Evolutionary conservation across 2,329 filamentous ascomycete species (phyloP).

Genomic region (Botrytis squamosa): DNA sequence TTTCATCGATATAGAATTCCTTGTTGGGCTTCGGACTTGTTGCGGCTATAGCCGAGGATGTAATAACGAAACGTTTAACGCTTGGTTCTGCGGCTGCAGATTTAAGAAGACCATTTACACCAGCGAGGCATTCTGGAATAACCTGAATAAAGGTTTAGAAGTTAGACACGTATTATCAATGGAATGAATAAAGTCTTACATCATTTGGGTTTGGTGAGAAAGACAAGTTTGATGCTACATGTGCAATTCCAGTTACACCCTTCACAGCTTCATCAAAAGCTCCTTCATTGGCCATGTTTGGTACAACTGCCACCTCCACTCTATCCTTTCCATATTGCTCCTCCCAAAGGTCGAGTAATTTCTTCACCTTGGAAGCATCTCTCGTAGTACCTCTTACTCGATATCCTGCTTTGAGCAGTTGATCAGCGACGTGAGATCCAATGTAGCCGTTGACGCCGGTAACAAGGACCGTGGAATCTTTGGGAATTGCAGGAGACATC

Average conservation of each 20-base stretch:
- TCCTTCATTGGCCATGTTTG: slow-evolving; percentile 38
- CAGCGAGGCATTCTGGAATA: slow-evolving; percentile 40
- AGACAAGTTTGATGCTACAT: slow-evolving; percentile 42
- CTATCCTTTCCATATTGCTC: slow-evolving; percentile 38
- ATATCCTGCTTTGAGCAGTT: slow-evolving; percentile 44
- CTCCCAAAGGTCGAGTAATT: slow-evolving; percentile 39
- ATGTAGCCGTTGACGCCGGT: slow-evolving; percentile 47
- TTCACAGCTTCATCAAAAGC: slow-evolving; percentile 37
- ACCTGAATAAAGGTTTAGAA: background rate
- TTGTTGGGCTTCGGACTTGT: slow-evolving; percentile 30
- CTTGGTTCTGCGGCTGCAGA: slow-evolving; percentile 39
- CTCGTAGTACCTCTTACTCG: slow-evolving; percentile 48
- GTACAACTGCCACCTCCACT: slow-evolving; percentile 41
- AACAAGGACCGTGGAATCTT: slow-evolving; percentile 42
- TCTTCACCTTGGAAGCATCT: slow-evolving; percentile 38
- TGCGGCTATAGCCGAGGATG: slow-evolving; percentile 37
- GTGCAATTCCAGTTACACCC: slow-evolving; percentile 40
- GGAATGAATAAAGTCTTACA: slow-evolving; percentile 30
- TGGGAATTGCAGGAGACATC: slow-evolving; percentile 26
- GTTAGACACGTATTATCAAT: background rate
- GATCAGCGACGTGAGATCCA: slow-evolving; percentile 43
- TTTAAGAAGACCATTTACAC: slow-evolving; percentile 38
- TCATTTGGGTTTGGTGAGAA: slow-evolving; percentile 42
- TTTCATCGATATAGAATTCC: slow-evolving; percentile 30
- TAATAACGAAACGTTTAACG: slow-evolving; percentile 45